Evolutionary conservation across 139 green algal genomes (phyloP).

Genomic region (Volvox africanus): DNA sequence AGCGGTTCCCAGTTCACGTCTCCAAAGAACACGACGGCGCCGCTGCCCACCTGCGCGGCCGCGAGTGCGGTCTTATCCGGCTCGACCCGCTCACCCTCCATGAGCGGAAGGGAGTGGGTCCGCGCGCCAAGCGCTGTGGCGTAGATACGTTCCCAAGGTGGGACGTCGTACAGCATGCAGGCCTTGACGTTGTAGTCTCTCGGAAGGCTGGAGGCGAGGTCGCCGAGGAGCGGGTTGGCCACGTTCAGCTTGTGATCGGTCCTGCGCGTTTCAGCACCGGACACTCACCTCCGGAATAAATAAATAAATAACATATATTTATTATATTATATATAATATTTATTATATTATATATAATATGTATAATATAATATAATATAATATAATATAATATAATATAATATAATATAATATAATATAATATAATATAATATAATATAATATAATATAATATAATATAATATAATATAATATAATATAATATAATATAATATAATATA

Average conservation of each 20-base stretch:
- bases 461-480: too few relatives aligned
- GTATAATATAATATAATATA: too few relatives aligned
- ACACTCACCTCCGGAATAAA: too few relatives aligned
- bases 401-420: too few relatives aligned
- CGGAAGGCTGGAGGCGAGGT: background rate
- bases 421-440: too few relatives aligned
- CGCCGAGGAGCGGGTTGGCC: constrained; percentile 8
- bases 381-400: too few relatives aligned
- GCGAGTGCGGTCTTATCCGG: background rate
- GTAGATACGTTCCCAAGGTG: background rate
- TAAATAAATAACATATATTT: too few relatives aligned
- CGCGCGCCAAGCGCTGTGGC: background rate
- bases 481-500: too few relatives aligned
- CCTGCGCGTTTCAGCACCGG: background rate
- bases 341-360: too few relatives aligned
- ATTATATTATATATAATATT: too few relatives aligned
- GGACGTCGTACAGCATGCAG: constrained; percentile 30
- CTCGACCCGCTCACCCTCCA: constrained; percentile 10
- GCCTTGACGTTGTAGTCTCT: constrained; percentile 36
- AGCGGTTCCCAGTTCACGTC: constrained; percentile 33
- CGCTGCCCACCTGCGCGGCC: background rate
- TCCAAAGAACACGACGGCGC: constrained; percentile 19
- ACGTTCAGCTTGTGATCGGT: constrained; percentile 37
- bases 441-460: too few relatives aligned
- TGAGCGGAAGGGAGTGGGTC: constrained; percentile 7